These are phyloP conservation scores for Colletotrichum eremochloae DNA, from an alignment of 2,329 filamentous ascomycete genomes.

Conservation along the genomic window DNA sequence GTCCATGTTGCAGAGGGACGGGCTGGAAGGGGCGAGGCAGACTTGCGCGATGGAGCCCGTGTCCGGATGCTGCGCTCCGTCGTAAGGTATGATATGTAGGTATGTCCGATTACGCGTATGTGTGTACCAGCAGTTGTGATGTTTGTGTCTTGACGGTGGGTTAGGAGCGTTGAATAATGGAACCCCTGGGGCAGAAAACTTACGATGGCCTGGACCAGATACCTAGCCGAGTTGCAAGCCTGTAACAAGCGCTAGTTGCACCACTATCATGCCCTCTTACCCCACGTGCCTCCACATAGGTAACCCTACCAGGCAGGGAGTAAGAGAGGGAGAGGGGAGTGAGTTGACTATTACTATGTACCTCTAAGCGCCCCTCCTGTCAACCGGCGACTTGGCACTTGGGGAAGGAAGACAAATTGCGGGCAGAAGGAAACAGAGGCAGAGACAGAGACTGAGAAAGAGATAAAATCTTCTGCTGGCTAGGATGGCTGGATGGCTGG, in stretches of 20 bases:
- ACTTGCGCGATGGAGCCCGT: constrained; percentile 3
- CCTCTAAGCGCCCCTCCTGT: not conserved
- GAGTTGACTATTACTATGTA: not conserved
- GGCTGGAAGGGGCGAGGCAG: not conserved
- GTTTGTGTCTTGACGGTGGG: constrained; percentile 6
- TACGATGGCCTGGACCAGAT: constrained; percentile 14
- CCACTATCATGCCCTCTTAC: not conserved
- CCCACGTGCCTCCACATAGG: constrained; percentile 1
- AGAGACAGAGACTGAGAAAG: not conserved
- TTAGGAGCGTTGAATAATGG: constrained; percentile 4
- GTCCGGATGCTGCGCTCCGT: not conserved
- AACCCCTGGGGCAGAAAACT: constrained; percentile 9
- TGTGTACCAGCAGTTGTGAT: constrained; percentile 1
- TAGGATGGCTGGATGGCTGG: not conserved
- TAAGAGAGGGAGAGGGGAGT: not conserved
- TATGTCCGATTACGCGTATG: not conserved
- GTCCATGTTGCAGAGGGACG: constrained; percentile 24
- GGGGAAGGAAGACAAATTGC: constrained; percentile 14
- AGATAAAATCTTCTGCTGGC: constrained; percentile 35
- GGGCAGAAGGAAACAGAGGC: not conserved
- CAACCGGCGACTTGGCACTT: not conserved
- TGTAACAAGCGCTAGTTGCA: constrained; percentile 14
- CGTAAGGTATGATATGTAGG: not conserved
- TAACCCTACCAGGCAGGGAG: not conserved
- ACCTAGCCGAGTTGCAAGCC: not conserved